phyloP scores from a whole-genome alignment of 75 land plant genomes.

The Pseudotsuga menziesii region DNA sequence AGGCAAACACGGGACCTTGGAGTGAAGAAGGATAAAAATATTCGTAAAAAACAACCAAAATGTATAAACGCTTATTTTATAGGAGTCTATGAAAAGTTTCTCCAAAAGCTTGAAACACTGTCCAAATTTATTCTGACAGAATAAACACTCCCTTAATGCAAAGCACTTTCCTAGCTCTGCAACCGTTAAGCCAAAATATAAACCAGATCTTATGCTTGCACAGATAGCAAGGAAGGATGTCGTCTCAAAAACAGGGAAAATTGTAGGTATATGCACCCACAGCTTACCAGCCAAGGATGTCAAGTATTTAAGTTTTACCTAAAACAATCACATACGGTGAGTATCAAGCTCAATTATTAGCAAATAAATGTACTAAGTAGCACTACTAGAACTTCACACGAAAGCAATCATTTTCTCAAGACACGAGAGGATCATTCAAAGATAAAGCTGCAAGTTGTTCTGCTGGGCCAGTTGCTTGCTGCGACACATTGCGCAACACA shows the following conservation, averaged over 20 bases:
- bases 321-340: background rate
- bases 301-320: background rate
- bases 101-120: background rate
- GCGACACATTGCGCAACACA: conserved; percentile 69
- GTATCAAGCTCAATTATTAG: conserved; percentile 3
- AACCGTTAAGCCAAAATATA: background rate
- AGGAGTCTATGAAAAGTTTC: background rate
- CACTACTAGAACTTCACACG: background rate
- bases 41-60: too few relatives aligned
- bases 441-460: conserved; percentile 59
- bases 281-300: background rate
- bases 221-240: background rate
- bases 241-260: background rate
- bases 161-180: background rate
- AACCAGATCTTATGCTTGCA: background rate
- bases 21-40: too few relatives aligned
- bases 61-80: too few relatives aligned
- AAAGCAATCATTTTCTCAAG: conserved; percentile 4
- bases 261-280: conserved; percentile 1
- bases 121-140: background rate
- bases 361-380: background rate
- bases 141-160: background rate
- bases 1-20: too few relatives aligned
- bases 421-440: conserved; percentile 35
- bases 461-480: conserved; percentile 23